These are phyloP conservation scores for Yamadazyma akitaensis DNA, from an alignment of 805 yeast species.

Conservation along the genomic window DNA sequence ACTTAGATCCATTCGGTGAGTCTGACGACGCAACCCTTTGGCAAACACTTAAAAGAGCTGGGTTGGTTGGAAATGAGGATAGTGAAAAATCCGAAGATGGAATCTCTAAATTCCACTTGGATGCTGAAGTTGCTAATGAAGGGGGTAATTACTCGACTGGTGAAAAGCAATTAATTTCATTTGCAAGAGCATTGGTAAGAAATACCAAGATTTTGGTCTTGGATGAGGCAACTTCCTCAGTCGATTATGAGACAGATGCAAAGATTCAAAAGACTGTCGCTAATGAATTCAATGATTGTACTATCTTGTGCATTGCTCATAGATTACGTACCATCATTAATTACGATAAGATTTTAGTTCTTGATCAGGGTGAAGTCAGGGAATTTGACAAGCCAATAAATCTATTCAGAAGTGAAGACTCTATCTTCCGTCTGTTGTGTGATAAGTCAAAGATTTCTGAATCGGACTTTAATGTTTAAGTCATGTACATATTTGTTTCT, in stretches of 20 bases:
- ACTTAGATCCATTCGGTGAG: conserved; percentile 59
- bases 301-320: conserved; percentile 85
- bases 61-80: conserved; percentile 39
- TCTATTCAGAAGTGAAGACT: conserved; percentile 47
- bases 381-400: conserved; percentile 75
- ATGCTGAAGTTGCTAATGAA: conserved; percentile 54
- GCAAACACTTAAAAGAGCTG: conserved; percentile 56
- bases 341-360: conserved; percentile 73
- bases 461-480: conserved; percentile 34
- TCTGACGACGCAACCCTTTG: conserved; percentile 50
- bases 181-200: conserved; percentile 78
- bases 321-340: conserved; percentile 69
- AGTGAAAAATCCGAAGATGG: background rate
- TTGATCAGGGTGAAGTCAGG: conserved; percentile 73
- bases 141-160: conserved; percentile 73
- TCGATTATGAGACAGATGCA: conserved; percentile 83
- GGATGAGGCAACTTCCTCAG: conserved; percentile 79
- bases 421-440: conserved; percentile 69
- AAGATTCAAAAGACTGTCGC: conserved; percentile 69
- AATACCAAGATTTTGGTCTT: conserved; percentile 70
- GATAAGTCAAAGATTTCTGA: conserved; percentile 41
- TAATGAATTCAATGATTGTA: conserved; percentile 63
- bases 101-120: conserved; percentile 31
- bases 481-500: background rate
- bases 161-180: conserved; percentile 71